phyloP scores from a whole-genome alignment of 768 basidiomycete genomes.

The Neoboletus subvelutipes region DNA sequence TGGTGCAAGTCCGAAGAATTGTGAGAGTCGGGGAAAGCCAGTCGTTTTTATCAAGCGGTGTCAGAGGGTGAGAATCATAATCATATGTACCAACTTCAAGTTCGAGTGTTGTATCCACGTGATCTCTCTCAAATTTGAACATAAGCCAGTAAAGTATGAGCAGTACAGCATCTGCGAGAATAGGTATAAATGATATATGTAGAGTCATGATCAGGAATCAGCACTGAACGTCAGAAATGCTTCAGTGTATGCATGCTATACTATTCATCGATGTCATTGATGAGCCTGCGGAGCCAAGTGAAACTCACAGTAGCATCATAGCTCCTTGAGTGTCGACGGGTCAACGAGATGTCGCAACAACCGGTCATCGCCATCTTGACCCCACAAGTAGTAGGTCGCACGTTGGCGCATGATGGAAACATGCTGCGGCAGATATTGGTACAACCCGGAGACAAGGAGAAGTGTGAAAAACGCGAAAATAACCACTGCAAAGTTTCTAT shows the following conservation, averaged over 20 bases:
- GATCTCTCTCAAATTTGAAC: not conserved
- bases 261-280: constrained; percentile 5
- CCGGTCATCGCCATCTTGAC: constrained; percentile 45
- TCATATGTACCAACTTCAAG: not conserved
- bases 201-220: constrained; percentile 4
- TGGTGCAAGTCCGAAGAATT: not conserved
- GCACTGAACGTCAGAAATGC: not conserved
- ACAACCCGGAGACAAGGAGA: constrained; percentile 50
- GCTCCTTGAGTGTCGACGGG: constrained; percentile 27
- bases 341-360: constrained; percentile 32
- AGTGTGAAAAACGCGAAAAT: constrained; percentile 41
- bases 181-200: constrained; percentile 18
- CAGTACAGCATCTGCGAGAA: constrained; percentile 16
- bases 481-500: constrained; percentile 35
- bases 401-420: constrained; percentile 52
- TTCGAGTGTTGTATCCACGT: constrained; percentile 2
- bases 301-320: constrained; percentile 24
- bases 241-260: constrained; percentile 7
- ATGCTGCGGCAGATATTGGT: constrained; percentile 62
- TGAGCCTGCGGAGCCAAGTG: not conserved
- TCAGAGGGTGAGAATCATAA: not conserved
- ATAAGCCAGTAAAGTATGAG: constrained; percentile 3
- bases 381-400: constrained; percentile 63
- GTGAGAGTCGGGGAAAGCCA: not conserved
- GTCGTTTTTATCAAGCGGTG: constrained; percentile 4